phyloP scores from a whole-genome alignment of 2,329 filamentous ascomycete species.

The Colletotrichum euphorbiae region DNA sequence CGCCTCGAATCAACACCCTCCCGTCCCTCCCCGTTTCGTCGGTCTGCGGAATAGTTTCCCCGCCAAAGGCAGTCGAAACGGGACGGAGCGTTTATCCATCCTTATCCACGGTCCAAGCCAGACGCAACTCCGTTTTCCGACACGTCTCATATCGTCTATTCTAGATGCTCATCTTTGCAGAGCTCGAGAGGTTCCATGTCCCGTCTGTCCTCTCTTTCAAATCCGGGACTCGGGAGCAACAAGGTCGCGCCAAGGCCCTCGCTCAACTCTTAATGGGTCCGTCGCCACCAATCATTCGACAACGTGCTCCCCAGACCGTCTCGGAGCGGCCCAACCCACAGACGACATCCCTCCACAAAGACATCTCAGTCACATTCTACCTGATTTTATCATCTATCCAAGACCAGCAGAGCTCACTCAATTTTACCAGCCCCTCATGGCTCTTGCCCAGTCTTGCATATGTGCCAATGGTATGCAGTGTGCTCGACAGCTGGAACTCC shows the following conservation, averaged over 20 bases:
- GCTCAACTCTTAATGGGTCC: constrained; percentile 17
- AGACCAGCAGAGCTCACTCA: background rate
- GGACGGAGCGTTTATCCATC: constrained; percentile 37
- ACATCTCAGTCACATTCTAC: constrained; percentile 1
- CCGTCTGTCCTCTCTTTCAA: constrained; percentile 21
- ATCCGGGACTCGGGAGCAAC: constrained; percentile 6
- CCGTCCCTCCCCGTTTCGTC: constrained; percentile 25
- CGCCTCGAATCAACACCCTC: constrained; percentile 24
- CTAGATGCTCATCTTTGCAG: constrained; percentile 26
- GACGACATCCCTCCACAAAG: background rate
- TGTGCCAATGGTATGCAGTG: constrained; percentile 3
- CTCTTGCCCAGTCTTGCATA: background rate
- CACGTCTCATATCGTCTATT: constrained; percentile 32
- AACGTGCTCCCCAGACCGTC: constrained; percentile 41
- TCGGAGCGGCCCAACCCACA: constrained; percentile 27
- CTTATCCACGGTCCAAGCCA: constrained; percentile 32
- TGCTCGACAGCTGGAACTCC: constrained; percentile 11
- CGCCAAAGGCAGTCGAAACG: constrained; percentile 33
- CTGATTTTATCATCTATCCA: constrained; percentile 3
- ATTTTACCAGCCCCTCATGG: background rate
- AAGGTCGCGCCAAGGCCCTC: constrained; percentile 33
- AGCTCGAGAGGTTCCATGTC: constrained; percentile 10
- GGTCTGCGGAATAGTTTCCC: constrained; percentile 31
- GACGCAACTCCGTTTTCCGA: constrained; percentile 29
- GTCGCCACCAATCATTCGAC: constrained; percentile 40